These are phyloP conservation scores for Rhizopus sp. DNA, from an alignment of 371 early-diverging fungal species.

Conservation along the genomic window DNA sequence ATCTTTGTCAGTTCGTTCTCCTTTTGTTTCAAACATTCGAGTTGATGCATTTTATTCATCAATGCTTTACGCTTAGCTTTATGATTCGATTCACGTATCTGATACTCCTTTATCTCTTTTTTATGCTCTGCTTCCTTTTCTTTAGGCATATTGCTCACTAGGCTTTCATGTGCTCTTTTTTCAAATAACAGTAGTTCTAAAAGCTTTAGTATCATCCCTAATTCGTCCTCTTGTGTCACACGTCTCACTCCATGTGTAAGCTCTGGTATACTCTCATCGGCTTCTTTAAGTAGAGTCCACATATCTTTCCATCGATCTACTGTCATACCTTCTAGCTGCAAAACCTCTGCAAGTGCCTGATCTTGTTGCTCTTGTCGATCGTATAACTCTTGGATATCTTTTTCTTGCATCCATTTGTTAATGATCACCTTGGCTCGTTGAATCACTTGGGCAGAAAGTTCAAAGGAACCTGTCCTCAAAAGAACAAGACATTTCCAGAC, in stretches of 20 bases:
- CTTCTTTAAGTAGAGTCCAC: constrained; percentile 21
- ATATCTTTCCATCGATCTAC: constrained; percentile 34
- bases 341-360: constrained; percentile 13
- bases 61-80: constrained; percentile 15
- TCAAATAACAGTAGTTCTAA: constrained; percentile 30
- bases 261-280: constrained; percentile 23
- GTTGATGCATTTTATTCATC: constrained; percentile 16
- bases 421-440: constrained; percentile 15
- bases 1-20: constrained; percentile 7
- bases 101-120: constrained; percentile 15
- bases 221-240: constrained; percentile 13
- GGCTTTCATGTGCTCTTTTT: constrained; percentile 13
- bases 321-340: constrained; percentile 33
- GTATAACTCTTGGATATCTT: constrained; percentile 9
- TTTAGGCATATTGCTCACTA: constrained; percentile 11
- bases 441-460: constrained; percentile 1
- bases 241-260: constrained; percentile 14
- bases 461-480: constrained; percentile 9
- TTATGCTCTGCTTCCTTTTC: constrained; percentile 20
- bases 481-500: constrained; percentile 20
- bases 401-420: constrained; percentile 25
- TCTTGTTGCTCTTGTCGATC: constrained; percentile 12
- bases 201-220: constrained; percentile 22
- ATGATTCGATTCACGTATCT: constrained; percentile 19
- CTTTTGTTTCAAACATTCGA: constrained; percentile 15